These are phyloP conservation scores for Verbena officinalis DNA, from an alignment of 257 asterid genomes.

Conservation along the genomic window DNA sequence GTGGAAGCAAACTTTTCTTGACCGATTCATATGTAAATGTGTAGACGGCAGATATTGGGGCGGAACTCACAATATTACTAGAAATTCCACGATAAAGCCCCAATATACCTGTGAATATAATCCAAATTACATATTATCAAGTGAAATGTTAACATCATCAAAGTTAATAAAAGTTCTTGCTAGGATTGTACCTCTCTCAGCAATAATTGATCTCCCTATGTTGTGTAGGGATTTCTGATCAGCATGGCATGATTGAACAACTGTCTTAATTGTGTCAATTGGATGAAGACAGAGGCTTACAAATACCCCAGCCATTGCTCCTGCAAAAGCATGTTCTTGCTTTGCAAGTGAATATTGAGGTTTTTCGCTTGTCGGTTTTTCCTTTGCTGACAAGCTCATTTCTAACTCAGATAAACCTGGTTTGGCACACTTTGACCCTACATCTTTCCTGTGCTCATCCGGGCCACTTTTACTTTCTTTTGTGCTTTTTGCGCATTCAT, in stretches of 20 bases:
- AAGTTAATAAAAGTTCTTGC: slow-evolving; percentile 22
- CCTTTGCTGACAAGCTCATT: slow-evolving; percentile 34
- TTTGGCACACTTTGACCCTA: slow-evolving; percentile 17
- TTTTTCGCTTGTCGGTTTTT: slow-evolving; percentile 48
- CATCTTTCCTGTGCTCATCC: slow-evolving; percentile 29
- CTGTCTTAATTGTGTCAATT: slow-evolving; percentile 88
- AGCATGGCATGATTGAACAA: slow-evolving; percentile 74
- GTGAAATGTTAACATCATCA: slow-evolving; percentile 14
- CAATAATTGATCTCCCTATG: slow-evolving; percentile 66
- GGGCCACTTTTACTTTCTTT: slow-evolving; percentile 22
- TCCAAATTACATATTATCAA: slow-evolving; percentile 26
- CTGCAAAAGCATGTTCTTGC: slow-evolving; percentile 94
- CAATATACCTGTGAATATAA: slow-evolving; percentile 54
- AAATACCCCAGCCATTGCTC: slow-evolving; percentile 92
- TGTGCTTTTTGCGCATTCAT: slow-evolving; percentile 32
- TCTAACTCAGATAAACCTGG: slow-evolving; percentile 38
- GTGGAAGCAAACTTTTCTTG: slow-evolving; percentile 71
- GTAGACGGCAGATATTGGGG: slow-evolving; percentile 95
- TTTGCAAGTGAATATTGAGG: slow-evolving; percentile 53
- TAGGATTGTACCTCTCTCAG: slow-evolving; percentile 73
- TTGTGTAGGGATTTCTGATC: slow-evolving; percentile 62
- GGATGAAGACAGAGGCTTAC: slow-evolving; percentile 96
- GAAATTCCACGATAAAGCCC: slow-evolving; percentile 96
- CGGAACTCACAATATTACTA: slow-evolving; percentile 81
- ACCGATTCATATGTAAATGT: slow-evolving; percentile 91